Percentiles rank a stretch among this genome's conserved stretches.
These are phyloP conservation scores for Yarrowia bubula DNA, from an alignment of 805 yeast species.

Conservation along the genomic window DNA sequence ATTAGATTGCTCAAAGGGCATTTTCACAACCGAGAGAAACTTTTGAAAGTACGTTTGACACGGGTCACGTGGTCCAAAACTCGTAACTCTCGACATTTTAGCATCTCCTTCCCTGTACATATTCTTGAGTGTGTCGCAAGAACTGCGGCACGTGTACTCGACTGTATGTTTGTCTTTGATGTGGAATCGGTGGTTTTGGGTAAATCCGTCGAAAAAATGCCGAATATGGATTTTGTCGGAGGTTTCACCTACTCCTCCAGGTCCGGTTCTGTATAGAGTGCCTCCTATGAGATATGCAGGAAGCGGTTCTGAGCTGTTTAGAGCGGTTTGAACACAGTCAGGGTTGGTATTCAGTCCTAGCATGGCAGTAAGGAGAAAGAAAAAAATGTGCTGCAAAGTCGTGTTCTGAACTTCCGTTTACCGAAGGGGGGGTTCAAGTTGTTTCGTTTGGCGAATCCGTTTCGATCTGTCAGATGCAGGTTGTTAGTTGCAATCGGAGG, in stretches of 20 bases:
- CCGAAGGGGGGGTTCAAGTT: too few species aligned
- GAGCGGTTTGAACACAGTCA: background rate
- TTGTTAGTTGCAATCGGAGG: too few species aligned
- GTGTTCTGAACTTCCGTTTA: background rate
- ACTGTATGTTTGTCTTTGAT: background rate
- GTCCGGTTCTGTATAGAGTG: conserved; percentile 5
- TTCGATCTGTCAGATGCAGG: too few species aligned
- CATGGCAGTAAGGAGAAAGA: background rate
- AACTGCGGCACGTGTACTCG: background rate
- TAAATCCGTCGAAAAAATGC: conserved; percentile 13
- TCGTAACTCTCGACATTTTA: background rate
- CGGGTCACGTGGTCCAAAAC: conserved; percentile 10
- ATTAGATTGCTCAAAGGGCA: background rate
- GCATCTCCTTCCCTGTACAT: background rate
- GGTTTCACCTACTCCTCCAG: background rate
- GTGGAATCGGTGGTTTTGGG: conserved; percentile 18
- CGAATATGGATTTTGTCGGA: background rate
- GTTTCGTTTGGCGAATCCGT: too few species aligned
- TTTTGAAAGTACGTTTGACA: conserved; percentile 15
- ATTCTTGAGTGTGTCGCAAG: background rate
- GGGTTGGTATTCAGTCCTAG: conserved; percentile 2
- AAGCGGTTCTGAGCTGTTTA: background rate
- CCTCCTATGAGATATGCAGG: conserved; percentile 11
- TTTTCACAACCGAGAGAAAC: background rate
- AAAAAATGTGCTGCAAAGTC: background rate